Base-by-base conservation (phyloP, 208 protist species). In the Leishmania martiniquensis region DNA sequence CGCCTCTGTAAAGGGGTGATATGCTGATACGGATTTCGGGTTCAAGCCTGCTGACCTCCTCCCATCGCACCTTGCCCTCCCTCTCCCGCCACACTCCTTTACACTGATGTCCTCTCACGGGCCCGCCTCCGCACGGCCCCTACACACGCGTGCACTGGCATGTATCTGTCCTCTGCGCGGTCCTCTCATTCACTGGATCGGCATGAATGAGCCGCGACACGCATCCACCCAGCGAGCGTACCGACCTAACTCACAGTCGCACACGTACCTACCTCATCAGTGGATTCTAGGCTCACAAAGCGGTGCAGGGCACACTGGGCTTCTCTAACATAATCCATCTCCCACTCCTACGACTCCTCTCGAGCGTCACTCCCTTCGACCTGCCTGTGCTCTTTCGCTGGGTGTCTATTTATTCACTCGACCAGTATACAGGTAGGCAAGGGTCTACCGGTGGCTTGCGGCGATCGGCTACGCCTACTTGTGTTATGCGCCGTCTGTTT, bases 301-400 rank as follows among this genome's bases (percentile, higher is more conserved):
- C 17, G 65, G n/a, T 5, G 9, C 37, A 49, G 32, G 3, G 10
- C 44, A 34, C 37, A 15, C 22, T 37, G 65, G 10, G 65, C 29
- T 51, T 69, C 10, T 29, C 44, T 32, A 69, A 7, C 76, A 63
- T 59, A 29, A 57, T 55, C 45, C 22, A 9, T 22, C 15, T 7
- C 25, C 29, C 47, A n/a, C 44, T 45, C 47, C 9, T 63, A 12
- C 34, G n/a, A 7, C 39, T 51, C 47, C 62, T 52, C 57, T 49
- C 42, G 5, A 15, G 62, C n/a, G 20, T 67, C 22, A 13, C 62
- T 37, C 37, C 62, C 13, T 45, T 29, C 9, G 45, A 49, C 45
- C 42, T 42, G 9, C 10, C 34, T 75, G 51, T 29, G 15, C 78
- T 72, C 60, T 77, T 57, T 72, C 63, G 55, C 72, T 44, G 42